Evolutionary conservation across 2,329 filamentous ascomycete genomes (phyloP).

Genomic region (Alternaria metachromatica): DNA sequence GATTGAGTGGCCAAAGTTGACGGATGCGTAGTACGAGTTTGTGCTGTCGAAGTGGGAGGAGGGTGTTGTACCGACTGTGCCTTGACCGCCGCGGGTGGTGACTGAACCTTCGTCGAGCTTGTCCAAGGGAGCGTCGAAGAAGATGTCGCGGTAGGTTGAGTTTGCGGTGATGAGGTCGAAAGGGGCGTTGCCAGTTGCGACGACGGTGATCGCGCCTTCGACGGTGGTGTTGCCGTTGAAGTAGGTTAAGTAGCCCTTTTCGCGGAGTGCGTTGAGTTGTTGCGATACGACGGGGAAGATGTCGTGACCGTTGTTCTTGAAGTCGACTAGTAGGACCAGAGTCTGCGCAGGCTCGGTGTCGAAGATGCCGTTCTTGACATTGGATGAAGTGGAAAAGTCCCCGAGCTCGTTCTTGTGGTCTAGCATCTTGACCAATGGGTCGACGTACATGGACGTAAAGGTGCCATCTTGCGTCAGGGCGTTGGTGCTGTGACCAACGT

Average conservation of each 20-base stretch:
- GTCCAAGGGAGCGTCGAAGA: conserved; percentile 61
- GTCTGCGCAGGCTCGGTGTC: conserved; percentile 57
- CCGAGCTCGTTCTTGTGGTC: conserved; percentile 56
- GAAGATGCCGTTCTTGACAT: conserved; percentile 57
- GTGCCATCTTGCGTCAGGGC: conserved; percentile 57
- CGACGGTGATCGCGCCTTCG: conserved; percentile 58
- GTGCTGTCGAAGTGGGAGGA: conserved; percentile 49
- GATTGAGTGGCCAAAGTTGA: conserved; percentile 62
- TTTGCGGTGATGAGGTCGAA: conserved; percentile 57
- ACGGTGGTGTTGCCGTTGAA: conserved; percentile 55
- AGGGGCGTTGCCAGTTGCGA: conserved; percentile 62
- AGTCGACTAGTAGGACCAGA: conserved; percentile 62
- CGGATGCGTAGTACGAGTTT: conserved; percentile 73
- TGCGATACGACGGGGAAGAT: conserved; percentile 47
- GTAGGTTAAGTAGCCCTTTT: conserved; percentile 58
- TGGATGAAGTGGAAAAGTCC: conserved; percentile 37
- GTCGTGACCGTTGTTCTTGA: conserved; percentile 49
- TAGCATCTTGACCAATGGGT: conserved; percentile 59
- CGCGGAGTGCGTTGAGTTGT: conserved; percentile 57
- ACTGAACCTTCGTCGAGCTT: conserved; percentile 41
- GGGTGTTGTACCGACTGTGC: conserved; percentile 50
- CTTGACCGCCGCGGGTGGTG: conserved; percentile 49
- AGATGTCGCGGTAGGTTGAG: conserved; percentile 59
- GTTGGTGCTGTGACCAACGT: conserved; percentile 60
- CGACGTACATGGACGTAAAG: conserved; percentile 59